These are phyloP conservation scores for Ramaria sp. DNA, from an alignment of 768 basidiomycete genomes.

Conservation along the genomic window DNA sequence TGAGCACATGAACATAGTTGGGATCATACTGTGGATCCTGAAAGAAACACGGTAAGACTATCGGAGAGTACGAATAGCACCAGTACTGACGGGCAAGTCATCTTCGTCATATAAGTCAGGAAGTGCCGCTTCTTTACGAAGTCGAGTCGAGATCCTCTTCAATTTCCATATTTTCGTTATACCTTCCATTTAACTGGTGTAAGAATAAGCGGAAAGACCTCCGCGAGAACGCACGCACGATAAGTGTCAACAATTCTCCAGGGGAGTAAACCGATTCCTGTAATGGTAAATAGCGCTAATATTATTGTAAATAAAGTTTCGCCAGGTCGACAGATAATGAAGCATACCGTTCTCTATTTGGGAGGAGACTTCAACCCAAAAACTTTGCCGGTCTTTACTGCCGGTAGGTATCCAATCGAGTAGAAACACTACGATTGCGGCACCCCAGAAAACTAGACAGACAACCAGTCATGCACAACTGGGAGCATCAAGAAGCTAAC, in stretches of 20 bases:
- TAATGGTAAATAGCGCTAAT: slow-evolving; percentile 65
- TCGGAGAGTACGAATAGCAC: background rate
- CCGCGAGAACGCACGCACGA: slow-evolving; percentile 33
- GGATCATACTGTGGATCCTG: slow-evolving; percentile 58
- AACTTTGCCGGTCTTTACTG: slow-evolving; percentile 56
- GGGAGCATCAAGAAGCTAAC: background rate
- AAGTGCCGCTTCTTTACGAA: slow-evolving; percentile 53
- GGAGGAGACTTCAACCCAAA: slow-evolving; percentile 73
- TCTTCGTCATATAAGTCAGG: slow-evolving; percentile 64
- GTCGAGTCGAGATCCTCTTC: slow-evolving; percentile 46
- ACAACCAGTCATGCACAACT: background rate
- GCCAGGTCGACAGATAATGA: background rate
- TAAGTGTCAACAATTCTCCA: slow-evolving; percentile 68
- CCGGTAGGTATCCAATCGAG: slow-evolving; percentile 59
- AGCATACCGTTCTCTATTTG: slow-evolving; percentile 63
- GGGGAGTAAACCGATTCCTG: slow-evolving; percentile 69
- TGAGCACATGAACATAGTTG: slow-evolving; percentile 62
- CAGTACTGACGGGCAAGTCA: slow-evolving; percentile 43
- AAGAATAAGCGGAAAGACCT: background rate
- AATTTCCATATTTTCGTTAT: slow-evolving; percentile 67
- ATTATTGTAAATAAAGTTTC: background rate
- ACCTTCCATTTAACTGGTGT: slow-evolving; percentile 28
- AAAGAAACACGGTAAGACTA: background rate
- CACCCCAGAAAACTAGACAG: slow-evolving; percentile 69
- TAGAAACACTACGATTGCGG: slow-evolving; percentile 70